A percentile compares a stretch with the other conserved stretches of the same genome.
Evolutionary conservation across 129 eudicot genomes (phyloP).

Genomic region (Flaveria trinervia): DNA sequence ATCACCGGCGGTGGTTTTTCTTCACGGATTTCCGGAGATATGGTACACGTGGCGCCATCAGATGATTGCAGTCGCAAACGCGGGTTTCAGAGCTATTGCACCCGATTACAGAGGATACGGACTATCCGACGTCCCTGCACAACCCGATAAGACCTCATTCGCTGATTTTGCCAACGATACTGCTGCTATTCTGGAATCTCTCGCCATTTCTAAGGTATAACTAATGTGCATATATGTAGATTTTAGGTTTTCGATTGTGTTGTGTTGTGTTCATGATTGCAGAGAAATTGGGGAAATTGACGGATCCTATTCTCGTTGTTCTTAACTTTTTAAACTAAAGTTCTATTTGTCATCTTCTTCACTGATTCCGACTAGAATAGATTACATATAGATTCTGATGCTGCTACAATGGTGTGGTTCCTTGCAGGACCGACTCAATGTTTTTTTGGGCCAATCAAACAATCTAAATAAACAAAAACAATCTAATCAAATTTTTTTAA

Average conservation of each 20-base stretch:
- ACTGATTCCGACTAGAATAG: no score
- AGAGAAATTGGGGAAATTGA: not conserved
- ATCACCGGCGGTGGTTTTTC: conserved; percentile 26
- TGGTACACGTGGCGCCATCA: conserved; percentile 43
- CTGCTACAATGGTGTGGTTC: no score
- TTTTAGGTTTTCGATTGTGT: not conserved
- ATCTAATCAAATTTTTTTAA: no score
- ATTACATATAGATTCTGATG: no score
- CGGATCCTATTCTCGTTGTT: not conserved
- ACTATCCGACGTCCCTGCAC: conserved; percentile 34
- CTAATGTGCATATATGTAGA: not conserved
- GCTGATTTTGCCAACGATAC: conserved; percentile 42
- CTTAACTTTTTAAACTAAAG: no score
- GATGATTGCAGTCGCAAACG: conserved; percentile 35
- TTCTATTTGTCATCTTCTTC: no score
- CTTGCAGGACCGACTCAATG: no score
- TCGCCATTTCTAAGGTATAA: conserved; percentile 43
- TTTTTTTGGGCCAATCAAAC: no score
- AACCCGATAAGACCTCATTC: conserved; percentile 37
- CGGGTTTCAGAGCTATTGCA: conserved; percentile 34
- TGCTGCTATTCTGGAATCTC: conserved; percentile 30
- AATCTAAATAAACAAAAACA: no score
- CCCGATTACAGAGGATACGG: conserved; percentile 44
- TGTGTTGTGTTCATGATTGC: not conserved
- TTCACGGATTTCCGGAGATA: conserved; percentile 43